These are phyloP conservation scores for Cronartium quercuum DNA, from an alignment of 1,284 basidiomycete species.

Conservation along the genomic window DNA sequence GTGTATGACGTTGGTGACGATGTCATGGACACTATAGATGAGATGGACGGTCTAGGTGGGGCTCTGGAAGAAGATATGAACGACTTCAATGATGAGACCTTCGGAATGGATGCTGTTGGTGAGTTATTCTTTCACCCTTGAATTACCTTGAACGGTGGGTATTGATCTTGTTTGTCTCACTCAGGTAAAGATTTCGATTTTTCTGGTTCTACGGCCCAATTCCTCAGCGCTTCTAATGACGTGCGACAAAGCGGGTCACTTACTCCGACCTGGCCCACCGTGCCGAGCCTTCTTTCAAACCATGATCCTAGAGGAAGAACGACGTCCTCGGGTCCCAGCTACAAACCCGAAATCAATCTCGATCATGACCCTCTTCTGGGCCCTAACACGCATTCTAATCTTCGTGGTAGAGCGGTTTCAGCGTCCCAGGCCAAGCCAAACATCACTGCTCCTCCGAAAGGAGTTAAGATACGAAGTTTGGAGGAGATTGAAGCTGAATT, in stretches of 20 bases:
- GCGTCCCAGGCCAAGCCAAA: background rate
- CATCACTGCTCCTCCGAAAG: slow-evolving; percentile 11
- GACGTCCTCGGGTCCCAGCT: background rate
- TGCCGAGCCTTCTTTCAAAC: slow-evolving; percentile 17
- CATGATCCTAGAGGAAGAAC: background rate
- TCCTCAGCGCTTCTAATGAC: slow-evolving; percentile 9
- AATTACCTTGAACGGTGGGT: background rate
- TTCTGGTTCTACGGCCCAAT: slow-evolving; percentile 39
- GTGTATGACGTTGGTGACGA: slow-evolving; percentile 24
- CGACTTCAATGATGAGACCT: slow-evolving; percentile 39
- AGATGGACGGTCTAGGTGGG: slow-evolving; percentile 69
- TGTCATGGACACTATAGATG: slow-evolving; percentile 57
- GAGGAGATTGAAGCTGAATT: slow-evolving; percentile 51
- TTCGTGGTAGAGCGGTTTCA: slow-evolving; percentile 1
- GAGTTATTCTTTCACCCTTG: background rate
- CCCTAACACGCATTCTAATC: background rate
- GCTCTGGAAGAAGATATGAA: slow-evolving; percentile 68
- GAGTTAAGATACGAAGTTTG: slow-evolving; percentile 45
- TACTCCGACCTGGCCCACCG: slow-evolving; percentile 19
- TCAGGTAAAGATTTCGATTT: slow-evolving; percentile 39
- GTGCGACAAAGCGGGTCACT: background rate
- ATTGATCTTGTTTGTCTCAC: background rate
- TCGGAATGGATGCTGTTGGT: slow-evolving; percentile 39
- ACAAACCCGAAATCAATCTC: slow-evolving; percentile 16
- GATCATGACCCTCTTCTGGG: slow-evolving; percentile 33